Evolutionary conservation across 139 green algal species (phyloP), one percentile per base, ranked within the genome.

Genomic region (Coccomyxa sp.): DNA sequence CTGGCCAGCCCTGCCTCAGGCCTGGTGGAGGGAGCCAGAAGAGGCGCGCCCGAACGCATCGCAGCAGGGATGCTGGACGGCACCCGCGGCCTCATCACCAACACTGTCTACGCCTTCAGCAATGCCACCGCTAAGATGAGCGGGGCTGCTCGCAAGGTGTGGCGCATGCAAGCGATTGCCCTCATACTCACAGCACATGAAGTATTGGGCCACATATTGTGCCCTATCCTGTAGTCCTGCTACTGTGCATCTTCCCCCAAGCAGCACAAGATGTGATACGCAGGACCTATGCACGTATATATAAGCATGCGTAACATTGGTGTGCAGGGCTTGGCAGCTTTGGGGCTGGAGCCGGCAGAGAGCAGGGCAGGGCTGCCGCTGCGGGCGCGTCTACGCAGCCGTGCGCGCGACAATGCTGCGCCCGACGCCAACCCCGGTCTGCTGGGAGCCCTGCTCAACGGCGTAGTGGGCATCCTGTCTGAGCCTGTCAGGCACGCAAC

Each of bases 41-140:
- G 79, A 4, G 77, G 73, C 0, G 64, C 54, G 24, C 68, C 50
- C 31, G 50, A 58, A 64, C 77, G 74, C 44, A 22, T 79, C 7
- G 39, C 40, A 10, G 44, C 31, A 31, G 36, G 86, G n/a, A 33
- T 90, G n/a, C 44, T 50, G 2, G 78, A 74, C 0, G 87, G 87
- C 68, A 75, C 76, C 4, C 74, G 55, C 2, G 76, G 75, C 27
- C 84, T 90, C 31, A 55, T 85, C 36, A 40, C 77, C 38, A 87
- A 89, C 75, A 78, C 79, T 7, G 77, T 85, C 9, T 88, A 89
- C 82, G 87, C 81, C 22, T 38, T 88, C 54, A 79, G 78, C 73
- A 91, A 86, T 74, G 85, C 85, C 55, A 79, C 87, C 38, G 75
- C 80, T 75, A 91, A 91, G 70, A 74, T 72, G 2, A 75, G 36